Evolutionary conservation across 352 stramenopile species (phyloP).

Genomic region (Globisporangium barbulae): DNA sequence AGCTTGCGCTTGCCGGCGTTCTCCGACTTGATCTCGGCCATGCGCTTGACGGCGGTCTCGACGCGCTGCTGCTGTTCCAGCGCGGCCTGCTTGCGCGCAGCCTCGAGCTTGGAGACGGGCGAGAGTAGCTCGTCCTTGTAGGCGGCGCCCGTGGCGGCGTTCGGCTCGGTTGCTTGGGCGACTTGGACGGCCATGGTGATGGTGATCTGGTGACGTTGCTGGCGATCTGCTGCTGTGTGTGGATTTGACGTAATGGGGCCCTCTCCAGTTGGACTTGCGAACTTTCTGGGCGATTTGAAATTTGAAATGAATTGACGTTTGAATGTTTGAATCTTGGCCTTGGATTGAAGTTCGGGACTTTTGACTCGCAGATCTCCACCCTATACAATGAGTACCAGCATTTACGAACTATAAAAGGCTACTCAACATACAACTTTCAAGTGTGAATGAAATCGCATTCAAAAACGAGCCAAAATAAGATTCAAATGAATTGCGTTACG

Average conservation of each 20-base stretch:
- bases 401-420: not conserved
- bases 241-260: not conserved
- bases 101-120: conserved; percentile 74
- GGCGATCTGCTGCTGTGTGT: not conserved
- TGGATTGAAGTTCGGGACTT: conserved; percentile 5
- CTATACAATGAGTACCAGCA: not conserved
- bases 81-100: conserved; percentile 49
- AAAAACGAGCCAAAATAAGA: not conserved
- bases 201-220: conserved; percentile 9
- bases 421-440: not conserved
- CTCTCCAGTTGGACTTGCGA: conserved; percentile 13
- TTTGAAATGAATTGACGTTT: conserved; percentile 17
- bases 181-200: conserved; percentile 69
- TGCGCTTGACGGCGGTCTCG: conserved; percentile 49
- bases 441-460: not conserved
- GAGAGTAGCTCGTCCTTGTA: conserved; percentile 54
- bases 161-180: conserved; percentile 49
- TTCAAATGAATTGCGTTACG: not conserved
- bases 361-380: not conserved
- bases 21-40: conserved; percentile 49
- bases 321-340: conserved; percentile 15
- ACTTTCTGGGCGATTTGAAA: conserved; percentile 1
- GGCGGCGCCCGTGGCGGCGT: conserved; percentile 18
- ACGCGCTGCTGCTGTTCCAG: conserved; percentile 74
- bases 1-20: conserved; percentile 58